phyloP scores from a whole-genome alignment of 208 protist genomes.

The Leishmania tropica region DNA sequence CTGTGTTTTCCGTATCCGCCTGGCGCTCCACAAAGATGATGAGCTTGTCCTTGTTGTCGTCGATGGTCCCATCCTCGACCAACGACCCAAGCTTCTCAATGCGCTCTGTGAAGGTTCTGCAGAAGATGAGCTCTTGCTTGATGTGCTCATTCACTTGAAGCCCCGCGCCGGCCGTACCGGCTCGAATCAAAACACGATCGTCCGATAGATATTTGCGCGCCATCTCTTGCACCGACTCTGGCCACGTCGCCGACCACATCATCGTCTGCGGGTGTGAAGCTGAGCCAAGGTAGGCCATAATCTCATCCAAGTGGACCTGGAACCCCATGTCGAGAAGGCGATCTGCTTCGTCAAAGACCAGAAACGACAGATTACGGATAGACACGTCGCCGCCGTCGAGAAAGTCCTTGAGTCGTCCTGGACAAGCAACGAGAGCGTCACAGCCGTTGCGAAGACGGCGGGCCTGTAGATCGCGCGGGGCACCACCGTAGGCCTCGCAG shows the following conservation, averaged over 20 bases:
- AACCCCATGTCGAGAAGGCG: constrained; percentile 95
- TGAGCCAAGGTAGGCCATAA: constrained; percentile 85
- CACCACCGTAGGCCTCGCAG: constrained; percentile 83
- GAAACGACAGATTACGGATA: constrained; percentile 89
- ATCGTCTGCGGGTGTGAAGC: constrained; percentile 91
- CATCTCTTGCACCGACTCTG: constrained; percentile 78
- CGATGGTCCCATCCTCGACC: constrained; percentile 82
- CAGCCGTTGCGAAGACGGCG: constrained; percentile 70
- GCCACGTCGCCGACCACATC: constrained; percentile 97
- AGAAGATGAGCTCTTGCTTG: constrained; percentile 76
- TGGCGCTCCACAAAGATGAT: constrained; percentile 94
- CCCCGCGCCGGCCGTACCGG: constrained; percentile 83
- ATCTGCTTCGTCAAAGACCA: constrained; percentile 99
- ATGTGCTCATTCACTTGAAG: constrained; percentile 89
- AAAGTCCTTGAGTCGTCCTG: constrained; percentile 97
- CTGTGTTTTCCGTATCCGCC: constrained; percentile 80
- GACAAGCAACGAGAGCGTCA: constrained; percentile 97
- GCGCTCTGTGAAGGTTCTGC: constrained; percentile 51
- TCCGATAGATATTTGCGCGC: constrained; percentile 85
- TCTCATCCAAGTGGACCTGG: constrained; percentile 93
- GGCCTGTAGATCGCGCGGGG: constrained; percentile 65
- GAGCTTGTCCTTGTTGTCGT: constrained; percentile 84
- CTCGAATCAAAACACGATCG: constrained; percentile 83
- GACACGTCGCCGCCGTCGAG: constrained; percentile 90
- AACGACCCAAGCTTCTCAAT: constrained; percentile 70